Percentiles rank a stretch among this genome's conserved stretches.
Evolutionary conservation across 75 land plant genomes (phyloP).

Genomic region (Ceratopteris richardii): DNA sequence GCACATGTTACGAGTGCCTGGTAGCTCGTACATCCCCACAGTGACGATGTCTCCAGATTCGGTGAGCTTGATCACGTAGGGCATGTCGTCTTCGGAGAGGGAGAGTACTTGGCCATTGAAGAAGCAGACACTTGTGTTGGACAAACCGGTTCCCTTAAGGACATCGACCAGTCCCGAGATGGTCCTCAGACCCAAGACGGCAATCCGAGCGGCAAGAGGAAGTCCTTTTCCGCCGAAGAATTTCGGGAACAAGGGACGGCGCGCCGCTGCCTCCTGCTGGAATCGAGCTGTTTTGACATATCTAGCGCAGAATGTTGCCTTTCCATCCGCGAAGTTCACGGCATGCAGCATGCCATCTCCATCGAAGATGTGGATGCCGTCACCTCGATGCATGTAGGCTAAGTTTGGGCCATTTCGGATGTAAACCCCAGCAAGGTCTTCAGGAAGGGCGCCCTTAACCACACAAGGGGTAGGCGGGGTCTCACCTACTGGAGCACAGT

Average conservation of each 20-base stretch:
- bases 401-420: conserved; percentile 83
- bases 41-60: conserved; percentile 56
- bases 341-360: conserved; percentile 90
- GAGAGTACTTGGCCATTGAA: conserved; percentile 41
- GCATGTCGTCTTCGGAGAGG: conserved; percentile 61
- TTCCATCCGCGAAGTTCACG: conserved; percentile 20
- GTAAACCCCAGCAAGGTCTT: conserved; percentile 56
- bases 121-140: conserved; percentile 52
- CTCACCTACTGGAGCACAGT: conserved; percentile 65
- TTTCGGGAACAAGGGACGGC: conserved; percentile 38
- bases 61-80: conserved; percentile 23
- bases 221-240: conserved; percentile 29
- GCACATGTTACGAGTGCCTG: conserved; percentile 39
- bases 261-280: conserved; percentile 26
- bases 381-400: conserved; percentile 22
- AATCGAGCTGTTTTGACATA: conserved; percentile 54
- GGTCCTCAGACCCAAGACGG: conserved; percentile 20
- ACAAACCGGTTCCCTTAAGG: conserved; percentile 40
- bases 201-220: conserved; percentile 27
- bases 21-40: conserved; percentile 58
- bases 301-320: conserved; percentile 50
- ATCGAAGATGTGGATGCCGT: conserved; percentile 63
- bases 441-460: conserved; percentile 35
- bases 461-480: conserved; percentile 32
- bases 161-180: conserved; percentile 36